Conservation (phyloP, 768 basidiomycete genomes). For the Boletus pseudo-olivaceus region DNA sequence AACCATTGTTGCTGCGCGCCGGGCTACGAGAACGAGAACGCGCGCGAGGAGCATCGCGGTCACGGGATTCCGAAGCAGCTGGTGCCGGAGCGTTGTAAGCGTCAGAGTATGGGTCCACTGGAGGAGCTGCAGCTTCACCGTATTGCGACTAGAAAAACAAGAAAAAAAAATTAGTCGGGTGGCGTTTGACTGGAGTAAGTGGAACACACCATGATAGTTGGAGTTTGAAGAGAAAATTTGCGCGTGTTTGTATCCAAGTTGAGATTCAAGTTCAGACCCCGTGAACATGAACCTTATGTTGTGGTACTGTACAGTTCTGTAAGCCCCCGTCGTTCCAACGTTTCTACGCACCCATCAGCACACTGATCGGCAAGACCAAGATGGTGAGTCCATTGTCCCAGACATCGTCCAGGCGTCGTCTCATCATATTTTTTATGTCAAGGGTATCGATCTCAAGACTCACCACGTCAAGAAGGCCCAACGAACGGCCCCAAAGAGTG, state of each 20-base stretch:
- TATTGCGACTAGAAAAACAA: slow-evolving; percentile 45
- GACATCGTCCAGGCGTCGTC: slow-evolving; percentile 20
- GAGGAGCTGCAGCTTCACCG: slow-evolving; percentile 53
- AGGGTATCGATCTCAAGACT: slow-evolving; percentile 94
- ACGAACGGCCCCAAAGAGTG: slow-evolving; percentile 93
- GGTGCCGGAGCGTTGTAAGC: slow-evolving; percentile 69
- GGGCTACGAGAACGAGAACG: slow-evolving; percentile 78
- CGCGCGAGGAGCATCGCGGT: slow-evolving; percentile 57
- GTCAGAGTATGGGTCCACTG: slow-evolving; percentile 80
- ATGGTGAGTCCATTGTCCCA: slow-evolving; percentile 69
- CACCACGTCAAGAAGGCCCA: slow-evolving; percentile 99
- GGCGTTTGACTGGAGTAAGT: slow-evolving; percentile 2
- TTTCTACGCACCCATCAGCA: slow-evolving; percentile 46
- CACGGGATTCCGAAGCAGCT: slow-evolving; percentile 42
- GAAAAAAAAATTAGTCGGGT: slow-evolving; percentile 4
- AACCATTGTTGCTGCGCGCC: slow-evolving; percentile 49
- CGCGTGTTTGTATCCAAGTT: slow-evolving; percentile 41
- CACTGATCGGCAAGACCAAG: slow-evolving; percentile 58
- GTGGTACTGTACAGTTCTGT: slow-evolving; percentile 61
- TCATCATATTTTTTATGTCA: slow-evolving; percentile 11
- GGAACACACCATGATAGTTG: slow-evolving; percentile 66
- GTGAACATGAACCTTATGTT: slow-evolving; percentile 35
- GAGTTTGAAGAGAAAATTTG: slow-evolving; percentile 41
- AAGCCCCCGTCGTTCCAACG: slow-evolving; percentile 43
- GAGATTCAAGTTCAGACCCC: slow-evolving; percentile 28